Evolutionary conservation across 176 grass and related monocot genomes (phyloP).

Genomic region (Poa pratensis): DNA sequence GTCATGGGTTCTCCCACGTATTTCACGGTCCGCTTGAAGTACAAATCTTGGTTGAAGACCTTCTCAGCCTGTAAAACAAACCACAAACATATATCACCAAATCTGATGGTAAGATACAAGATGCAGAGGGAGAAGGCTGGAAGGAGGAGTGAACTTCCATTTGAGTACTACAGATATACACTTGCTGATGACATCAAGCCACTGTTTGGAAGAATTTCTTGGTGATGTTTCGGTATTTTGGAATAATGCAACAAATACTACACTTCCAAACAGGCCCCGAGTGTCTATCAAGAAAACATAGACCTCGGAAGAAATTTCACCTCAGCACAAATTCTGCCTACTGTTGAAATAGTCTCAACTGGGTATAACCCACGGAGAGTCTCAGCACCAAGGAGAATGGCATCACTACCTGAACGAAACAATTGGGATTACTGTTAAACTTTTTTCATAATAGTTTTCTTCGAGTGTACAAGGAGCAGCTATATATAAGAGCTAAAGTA

Average conservation of each 20-base stretch:
- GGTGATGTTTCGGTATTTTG: background rate
- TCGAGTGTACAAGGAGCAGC: slow-evolving; percentile 4
- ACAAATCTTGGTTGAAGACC: slow-evolving; percentile 98
- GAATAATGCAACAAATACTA: background rate
- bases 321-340: slow-evolving; percentile 98
- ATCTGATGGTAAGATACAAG: background rate
- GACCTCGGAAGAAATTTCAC: slow-evolving; percentile 37
- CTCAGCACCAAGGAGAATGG: slow-evolving; percentile 98
- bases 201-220: background rate
- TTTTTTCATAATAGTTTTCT: background rate
- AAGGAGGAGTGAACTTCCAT: background rate
- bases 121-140: background rate
- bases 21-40: slow-evolving; percentile 96
- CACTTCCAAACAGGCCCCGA: background rate
- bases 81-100: slow-evolving; percentile 10
- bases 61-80: slow-evolving; percentile 83
- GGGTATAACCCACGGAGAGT: slow-evolving; percentile 96
- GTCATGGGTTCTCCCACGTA: slow-evolving; percentile 96
- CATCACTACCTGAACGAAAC: slow-evolving; percentile 77
- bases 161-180: background rate
- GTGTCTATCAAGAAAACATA: slow-evolving; percentile 25
- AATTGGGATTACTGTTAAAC: slow-evolving; percentile 39
- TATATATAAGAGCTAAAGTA: slow-evolving; percentile 7
- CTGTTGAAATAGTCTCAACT: slow-evolving; percentile 92
- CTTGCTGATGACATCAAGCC: background rate